Evolutionary conservation across 1,284 basidiomycete species (phyloP).

Genomic region (Xerocomus cyaneibrunnescens): DNA sequence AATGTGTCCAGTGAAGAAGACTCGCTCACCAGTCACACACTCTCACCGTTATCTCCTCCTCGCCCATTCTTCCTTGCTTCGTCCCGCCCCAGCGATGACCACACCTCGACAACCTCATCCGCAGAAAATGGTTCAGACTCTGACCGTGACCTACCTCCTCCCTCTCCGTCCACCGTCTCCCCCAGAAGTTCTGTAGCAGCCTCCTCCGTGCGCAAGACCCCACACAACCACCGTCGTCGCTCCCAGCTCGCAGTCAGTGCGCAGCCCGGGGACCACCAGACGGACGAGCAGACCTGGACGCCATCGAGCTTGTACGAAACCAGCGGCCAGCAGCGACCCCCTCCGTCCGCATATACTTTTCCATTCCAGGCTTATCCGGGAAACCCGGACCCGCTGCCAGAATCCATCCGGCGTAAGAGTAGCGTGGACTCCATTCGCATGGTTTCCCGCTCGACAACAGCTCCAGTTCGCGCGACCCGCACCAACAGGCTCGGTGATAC

Average conservation of each 20-base stretch:
- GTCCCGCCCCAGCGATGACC: slow-evolving; percentile 19
- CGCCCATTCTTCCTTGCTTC: slow-evolving; percentile 30
- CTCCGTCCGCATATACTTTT: slow-evolving; percentile 50
- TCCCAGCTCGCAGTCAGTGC: slow-evolving; percentile 30
- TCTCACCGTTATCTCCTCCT: slow-evolving; percentile 16
- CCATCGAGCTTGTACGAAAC: slow-evolving; percentile 13
- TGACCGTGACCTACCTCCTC: slow-evolving; percentile 16
- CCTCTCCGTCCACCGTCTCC: slow-evolving; percentile 13
- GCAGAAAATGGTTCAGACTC: slow-evolving; percentile 29
- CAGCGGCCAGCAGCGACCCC: slow-evolving; percentile 28
- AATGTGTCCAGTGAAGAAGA: slow-evolving; percentile 33
- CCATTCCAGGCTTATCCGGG: slow-evolving; percentile 61
- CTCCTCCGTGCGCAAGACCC: slow-evolving; percentile 19
- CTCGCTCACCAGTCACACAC: slow-evolving; percentile 19
- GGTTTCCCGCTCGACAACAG: slow-evolving; percentile 18
- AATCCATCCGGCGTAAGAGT: slow-evolving; percentile 32
- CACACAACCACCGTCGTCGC: slow-evolving; percentile 27
- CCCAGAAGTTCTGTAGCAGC: slow-evolving; percentile 16
- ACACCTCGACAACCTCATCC: slow-evolving; percentile 10
- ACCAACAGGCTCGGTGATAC: slow-evolving; percentile 24
- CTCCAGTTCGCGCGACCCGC: slow-evolving; percentile 8
- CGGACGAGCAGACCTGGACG: slow-evolving; percentile 18
- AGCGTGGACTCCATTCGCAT: slow-evolving; percentile 39
- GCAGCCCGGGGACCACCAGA: slow-evolving; percentile 2
- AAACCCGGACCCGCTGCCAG: slow-evolving; percentile 58